Percentiles rank a stretch among this genome's conserved stretches.
Conservation (phyloP, 164 flowering plant genomes). For the Berberis vulgaris region DNA sequence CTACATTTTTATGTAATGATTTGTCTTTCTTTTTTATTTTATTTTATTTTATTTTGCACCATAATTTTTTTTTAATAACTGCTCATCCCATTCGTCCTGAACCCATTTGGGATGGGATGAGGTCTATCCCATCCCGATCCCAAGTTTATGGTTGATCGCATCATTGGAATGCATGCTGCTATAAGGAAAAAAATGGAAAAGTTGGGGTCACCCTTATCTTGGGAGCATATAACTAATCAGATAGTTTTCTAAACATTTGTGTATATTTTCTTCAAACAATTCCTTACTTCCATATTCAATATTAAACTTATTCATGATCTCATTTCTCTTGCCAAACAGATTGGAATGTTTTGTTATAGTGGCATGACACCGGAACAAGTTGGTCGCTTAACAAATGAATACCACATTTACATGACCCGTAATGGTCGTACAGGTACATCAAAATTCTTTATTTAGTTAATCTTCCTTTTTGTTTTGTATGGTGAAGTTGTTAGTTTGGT, state of each 20-base stretch:
- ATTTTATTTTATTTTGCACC: no score
- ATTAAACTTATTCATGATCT: not conserved
- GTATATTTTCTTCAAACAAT: not conserved
- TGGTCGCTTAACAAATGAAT: constrained; percentile 72
- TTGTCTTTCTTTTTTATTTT: no score
- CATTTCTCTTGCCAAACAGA: constrained; percentile 31
- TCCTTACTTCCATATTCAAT: not conserved
- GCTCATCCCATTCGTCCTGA: no score
- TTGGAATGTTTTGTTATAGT: constrained; percentile 97
- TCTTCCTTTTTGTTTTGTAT: not conserved
- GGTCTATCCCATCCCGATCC: constrained; percentile 3
- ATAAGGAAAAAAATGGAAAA: constrained; percentile 71
- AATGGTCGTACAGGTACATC: constrained; percentile 90
- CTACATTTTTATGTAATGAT: no score
- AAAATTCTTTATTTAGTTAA: not conserved
- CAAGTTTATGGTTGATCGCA: constrained; percentile 93
- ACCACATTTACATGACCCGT: constrained; percentile 87
- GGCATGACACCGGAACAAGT: constrained; percentile 96
- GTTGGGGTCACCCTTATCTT: constrained; percentile 73
- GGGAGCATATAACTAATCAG: constrained; percentile 56
- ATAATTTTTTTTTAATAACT: no score
- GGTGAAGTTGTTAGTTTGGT: not conserved
- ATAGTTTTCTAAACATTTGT: no score
- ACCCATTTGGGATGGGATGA: not conserved
- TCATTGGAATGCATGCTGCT: constrained; percentile 81